Evolutionary conservation across 331 rosid genomes (phyloP).

Genomic region (Phaseolus coccineus): DNA sequence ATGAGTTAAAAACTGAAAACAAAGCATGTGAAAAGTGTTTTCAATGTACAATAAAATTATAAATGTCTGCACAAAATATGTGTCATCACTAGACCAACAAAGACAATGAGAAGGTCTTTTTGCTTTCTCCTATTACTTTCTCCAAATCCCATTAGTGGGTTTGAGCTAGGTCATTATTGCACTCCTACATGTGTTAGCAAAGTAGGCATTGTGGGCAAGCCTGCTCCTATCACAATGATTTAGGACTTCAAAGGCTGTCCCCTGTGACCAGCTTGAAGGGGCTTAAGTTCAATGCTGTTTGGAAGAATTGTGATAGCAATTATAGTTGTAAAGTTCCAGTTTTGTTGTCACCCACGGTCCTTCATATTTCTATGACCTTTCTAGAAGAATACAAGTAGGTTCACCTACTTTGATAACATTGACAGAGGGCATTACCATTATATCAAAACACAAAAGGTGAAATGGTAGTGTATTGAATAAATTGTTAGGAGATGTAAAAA

Average conservation of each 20-base stretch:
- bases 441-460: constrained; percentile 3
- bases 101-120: constrained; percentile 26
- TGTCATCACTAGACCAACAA: background rate
- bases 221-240: constrained; percentile 26
- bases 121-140: constrained; percentile 10
- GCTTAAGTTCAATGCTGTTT: constrained; percentile 15
- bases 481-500: constrained; percentile 31
- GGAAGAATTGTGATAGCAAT: background rate
- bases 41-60: too few species aligned
- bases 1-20: too few species aligned
- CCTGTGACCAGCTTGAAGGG: constrained; percentile 10
- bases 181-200: background rate
- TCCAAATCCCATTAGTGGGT: background rate
- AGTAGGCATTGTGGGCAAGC: constrained; percentile 14
- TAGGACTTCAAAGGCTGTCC: constrained; percentile 34
- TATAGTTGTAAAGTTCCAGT: constrained; percentile 27
- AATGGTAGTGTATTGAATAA: constrained; percentile 35
- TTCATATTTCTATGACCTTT: constrained; percentile 9
- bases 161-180: constrained; percentile 33
- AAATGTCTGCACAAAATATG: too few species aligned
- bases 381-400: background rate
- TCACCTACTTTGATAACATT: constrained; percentile 12
- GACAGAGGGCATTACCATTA: background rate
- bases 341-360: background rate
- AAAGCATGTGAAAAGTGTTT: too few species aligned